Evolutionary conservation across 805 yeast species (phyloP), one percentile per base, ranked within the genome.

Genomic region (Saccharomycopsis sp.): DNA sequence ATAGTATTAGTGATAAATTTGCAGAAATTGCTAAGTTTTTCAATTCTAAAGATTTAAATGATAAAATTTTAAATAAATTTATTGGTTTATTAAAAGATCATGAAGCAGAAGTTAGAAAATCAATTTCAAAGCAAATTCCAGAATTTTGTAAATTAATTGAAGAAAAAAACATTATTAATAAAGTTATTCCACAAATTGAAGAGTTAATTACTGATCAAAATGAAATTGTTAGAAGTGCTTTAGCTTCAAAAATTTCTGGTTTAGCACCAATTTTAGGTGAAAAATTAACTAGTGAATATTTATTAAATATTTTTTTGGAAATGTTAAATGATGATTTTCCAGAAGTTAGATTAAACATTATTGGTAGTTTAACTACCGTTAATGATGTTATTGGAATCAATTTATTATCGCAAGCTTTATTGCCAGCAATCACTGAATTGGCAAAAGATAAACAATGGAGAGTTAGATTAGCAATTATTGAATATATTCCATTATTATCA

Each of bases 371-470:
- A 47, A 88, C 89, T 49, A 76, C 81, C 31, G 96, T 92, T 27
- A 89, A 92, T 59, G 92, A 87, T 52, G 94, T 88, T 39, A 83
- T 92, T 52, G 98, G 98, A 23, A 86, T 92, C 49, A 88, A 81
- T 51, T 65, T 83, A 46, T 69, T 92, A 49, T 79, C 95, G 20
- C 88, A 87, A 53, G 80, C 87, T 30, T 67, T 92, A 48, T 69
- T 92, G 50, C 99, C 99, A 3, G 97, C 98, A 2, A 89, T 92
- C 50, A 79, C 94, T 9, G 96, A 89, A 51, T 70, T 92, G 50
- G 97, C 98, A 9, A 88, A 87, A 57, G 98, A 92, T 63, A 81
- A 81, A 54, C 89, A 88, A 56, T 92, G 99, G 99, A 77, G 99
- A 56, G 96, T 92, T 21, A 77, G 97, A 57, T 70, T 92, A 57